Evolutionary conservation across 495 filamentous ascomycete species (phyloP).

Genomic region (Hyaloscypha finlandica): DNA sequence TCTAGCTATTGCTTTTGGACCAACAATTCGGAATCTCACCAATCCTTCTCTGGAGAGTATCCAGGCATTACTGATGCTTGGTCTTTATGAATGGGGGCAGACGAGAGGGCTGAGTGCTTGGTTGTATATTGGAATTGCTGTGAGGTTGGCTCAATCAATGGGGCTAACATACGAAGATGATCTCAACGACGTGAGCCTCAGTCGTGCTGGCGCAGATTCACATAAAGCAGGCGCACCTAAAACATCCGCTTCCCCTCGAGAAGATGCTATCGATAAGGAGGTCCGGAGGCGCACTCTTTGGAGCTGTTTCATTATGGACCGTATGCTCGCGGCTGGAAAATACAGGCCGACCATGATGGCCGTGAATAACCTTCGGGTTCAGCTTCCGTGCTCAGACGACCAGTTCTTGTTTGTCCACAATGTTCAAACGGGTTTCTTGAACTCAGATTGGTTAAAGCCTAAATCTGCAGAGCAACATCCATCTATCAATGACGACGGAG

Average conservation of each 20-base stretch:
- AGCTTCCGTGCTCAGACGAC: slow-evolving; percentile 66
- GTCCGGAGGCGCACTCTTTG: slow-evolving; percentile 81
- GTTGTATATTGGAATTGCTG: slow-evolving; percentile 76
- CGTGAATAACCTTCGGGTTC: slow-evolving; percentile 66
- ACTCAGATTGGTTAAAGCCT: slow-evolving; percentile 21
- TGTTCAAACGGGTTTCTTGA: slow-evolving; percentile 56
- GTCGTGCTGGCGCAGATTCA: slow-evolving; percentile 16
- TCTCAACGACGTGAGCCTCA: slow-evolving; percentile 26
- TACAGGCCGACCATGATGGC: slow-evolving; percentile 70
- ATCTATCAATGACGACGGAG: slow-evolving; percentile 63
- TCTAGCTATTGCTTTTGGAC: slow-evolving; percentile 65
- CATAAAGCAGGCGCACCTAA: slow-evolving; percentile 18
- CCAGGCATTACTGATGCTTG: slow-evolving; percentile 80
- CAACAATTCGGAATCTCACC: slow-evolving; percentile 48
- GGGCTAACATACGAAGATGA: slow-evolving; percentile 67
- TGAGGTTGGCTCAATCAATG: slow-evolving; percentile 71
- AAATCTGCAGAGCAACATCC: slow-evolving; percentile 40
- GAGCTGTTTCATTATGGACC: slow-evolving; percentile 82
- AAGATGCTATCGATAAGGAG: slow-evolving; percentile 68
- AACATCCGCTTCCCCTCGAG: slow-evolving; percentile 28
- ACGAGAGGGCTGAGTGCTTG: slow-evolving; percentile 72
- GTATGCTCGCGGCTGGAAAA: slow-evolving; percentile 75
- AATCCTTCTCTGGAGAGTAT: slow-evolving; percentile 66
- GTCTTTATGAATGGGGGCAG: slow-evolving; percentile 83
- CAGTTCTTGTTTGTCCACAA: slow-evolving; percentile 69